Percentiles rank a stretch among this genome's conserved stretches.
These are phyloP conservation scores for Nothophytophthora sp. DNA, from an alignment of 352 stramenopile genomes.

Conservation along the genomic window DNA sequence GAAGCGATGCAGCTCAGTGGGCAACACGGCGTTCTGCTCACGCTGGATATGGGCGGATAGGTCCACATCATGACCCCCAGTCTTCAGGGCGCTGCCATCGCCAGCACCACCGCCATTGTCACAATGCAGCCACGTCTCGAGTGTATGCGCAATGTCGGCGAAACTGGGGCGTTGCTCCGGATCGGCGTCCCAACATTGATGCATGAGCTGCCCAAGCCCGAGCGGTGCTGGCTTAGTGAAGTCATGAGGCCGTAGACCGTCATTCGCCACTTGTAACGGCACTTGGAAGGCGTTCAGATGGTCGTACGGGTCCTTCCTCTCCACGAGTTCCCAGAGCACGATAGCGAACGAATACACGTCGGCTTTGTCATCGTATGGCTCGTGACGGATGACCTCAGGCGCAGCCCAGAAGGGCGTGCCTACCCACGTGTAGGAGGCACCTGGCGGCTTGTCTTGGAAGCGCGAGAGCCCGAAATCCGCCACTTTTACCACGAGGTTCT, in stretches of 20 bases:
- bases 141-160: constrained; percentile 54
- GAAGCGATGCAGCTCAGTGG: constrained; percentile 57
- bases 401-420: constrained; percentile 81
- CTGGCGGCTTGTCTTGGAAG: constrained; percentile 39
- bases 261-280: constrained; percentile 67
- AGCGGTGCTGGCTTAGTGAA: constrained; percentile 59
- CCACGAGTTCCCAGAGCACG: constrained; percentile 75
- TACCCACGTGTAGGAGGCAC: constrained; percentile 73
- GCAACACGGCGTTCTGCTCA: constrained; percentile 42
- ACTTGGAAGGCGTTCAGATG: constrained; percentile 78
- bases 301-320: constrained; percentile 76
- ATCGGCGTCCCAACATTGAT: constrained; percentile 71
- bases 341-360: constrained; percentile 81
- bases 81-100: constrained; percentile 10
- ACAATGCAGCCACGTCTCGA: constrained; percentile 50
- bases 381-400: constrained; percentile 76
- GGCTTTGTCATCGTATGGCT: constrained; percentile 74
- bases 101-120: constrained; percentile 12
- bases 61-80: constrained; percentile 28
- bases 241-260: constrained; percentile 53
- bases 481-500: constrained; percentile 79
- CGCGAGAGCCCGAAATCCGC: constrained; percentile 74
- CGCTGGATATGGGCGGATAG: constrained; percentile 58
- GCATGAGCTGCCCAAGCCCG: constrained; percentile 69
- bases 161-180: constrained; percentile 70